Evolutionary conservation across 2,329 filamentous ascomycete species (phyloP).

Genomic region (Penicillium sp.): DNA sequence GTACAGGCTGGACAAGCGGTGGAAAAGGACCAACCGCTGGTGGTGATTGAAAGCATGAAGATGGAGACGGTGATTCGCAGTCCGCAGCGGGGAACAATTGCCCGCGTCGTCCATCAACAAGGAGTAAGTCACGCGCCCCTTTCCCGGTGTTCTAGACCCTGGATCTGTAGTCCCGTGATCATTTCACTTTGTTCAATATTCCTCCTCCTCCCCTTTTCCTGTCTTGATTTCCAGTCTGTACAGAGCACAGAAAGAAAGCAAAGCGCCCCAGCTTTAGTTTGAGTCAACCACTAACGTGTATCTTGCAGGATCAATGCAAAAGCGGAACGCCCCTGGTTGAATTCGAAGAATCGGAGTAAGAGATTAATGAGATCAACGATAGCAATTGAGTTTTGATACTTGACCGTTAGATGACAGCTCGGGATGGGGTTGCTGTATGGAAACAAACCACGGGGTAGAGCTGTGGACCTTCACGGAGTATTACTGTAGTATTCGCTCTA

Average conservation of each 20-base stretch:
- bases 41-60: conserved; percentile 90
- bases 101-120: conserved; percentile 68
- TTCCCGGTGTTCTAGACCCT: conserved; percentile 1
- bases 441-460: background rate
- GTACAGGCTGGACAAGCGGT: conserved; percentile 77
- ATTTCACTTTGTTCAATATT: background rate
- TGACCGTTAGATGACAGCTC: background rate
- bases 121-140: conserved; percentile 54
- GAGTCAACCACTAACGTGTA: conserved; percentile 23
- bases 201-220: background rate
- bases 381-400: background rate
- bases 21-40: conserved; percentile 77
- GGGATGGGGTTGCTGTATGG: background rate
- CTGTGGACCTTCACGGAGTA: background rate
- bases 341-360: conserved; percentile 43
- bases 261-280: background rate
- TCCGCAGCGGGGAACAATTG: conserved; percentile 66
- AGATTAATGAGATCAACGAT: background rate
- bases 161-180: background rate
- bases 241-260: background rate
- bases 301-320: conserved; percentile 66
- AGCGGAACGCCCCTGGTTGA: conserved; percentile 69
- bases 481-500: background rate
- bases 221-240: background rate
- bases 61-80: conserved; percentile 82